phyloP scores from a whole-genome alignment of 306 rosid species.

The Trifolium subterraneum region DNA sequence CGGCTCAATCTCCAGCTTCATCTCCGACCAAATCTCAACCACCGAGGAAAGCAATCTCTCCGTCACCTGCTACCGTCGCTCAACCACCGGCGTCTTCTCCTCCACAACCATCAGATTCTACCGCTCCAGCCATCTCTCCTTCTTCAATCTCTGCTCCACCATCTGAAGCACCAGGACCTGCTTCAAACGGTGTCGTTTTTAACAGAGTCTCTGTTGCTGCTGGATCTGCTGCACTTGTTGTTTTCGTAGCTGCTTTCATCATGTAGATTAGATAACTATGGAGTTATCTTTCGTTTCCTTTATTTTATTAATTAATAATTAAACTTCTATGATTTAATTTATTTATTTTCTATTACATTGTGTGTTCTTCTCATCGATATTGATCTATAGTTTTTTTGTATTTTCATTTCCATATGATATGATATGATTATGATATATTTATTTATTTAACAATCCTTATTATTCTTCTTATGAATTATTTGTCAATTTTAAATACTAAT shows the following conservation, averaged over 20 bases:
- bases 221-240: conserved; percentile 13
- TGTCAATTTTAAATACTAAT: too few relatives aligned
- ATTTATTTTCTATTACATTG: conserved; percentile 18
- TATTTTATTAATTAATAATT: neutral
- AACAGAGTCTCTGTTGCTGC: conserved; percentile 32
- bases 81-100: neutral
- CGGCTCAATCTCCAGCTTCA: conserved; percentile 54
- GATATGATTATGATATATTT: neutral
- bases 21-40: conserved; percentile 24
- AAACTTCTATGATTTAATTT: neutral
- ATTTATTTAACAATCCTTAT: neutral
- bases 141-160: conserved; percentile 41
- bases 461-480: too few relatives aligned
- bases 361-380: too few relatives aligned
- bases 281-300: neutral
- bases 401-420: too few relatives aligned
- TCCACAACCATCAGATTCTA: neutral
- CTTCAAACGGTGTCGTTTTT: conserved; percentile 36
- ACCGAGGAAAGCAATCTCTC: conserved; percentile 28
- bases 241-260: conserved; percentile 31
- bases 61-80: neutral
- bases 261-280: conserved; percentile 4
- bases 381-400: too few relatives aligned
- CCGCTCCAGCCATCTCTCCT: conserved; percentile 39
- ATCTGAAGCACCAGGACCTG: conserved; percentile 39